Evolutionary conservation across 78 protist species (phyloP).

Genomic region (Dictyostelium discoideum): dicty_2.7 NC_007091.3:1658001-1658500

Average conservation of each 20-base stretch:
- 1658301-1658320: neutral
- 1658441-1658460: neutral
- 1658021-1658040: neutral
- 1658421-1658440: neutral
- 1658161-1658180: neutral
- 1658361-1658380: neutral
- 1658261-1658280: neutral
- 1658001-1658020: constrained; percentile 4
- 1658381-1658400: neutral
- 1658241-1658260: neutral
- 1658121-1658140: constrained; percentile 25
- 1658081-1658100: neutral
- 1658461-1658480: neutral
- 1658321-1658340: neutral
- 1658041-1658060: neutral
- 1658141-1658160: constrained; percentile 23
- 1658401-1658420: constrained; percentile 1
- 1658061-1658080: neutral
- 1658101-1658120: neutral
- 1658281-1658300: no score
- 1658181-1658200: neutral
- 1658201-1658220: neutral
- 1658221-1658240: neutral
- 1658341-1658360: neutral
- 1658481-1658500: neutral